phyloP scores from a whole-genome alignment of 495 filamentous ascomycete species.

The Neurospora pannonica region DNA sequence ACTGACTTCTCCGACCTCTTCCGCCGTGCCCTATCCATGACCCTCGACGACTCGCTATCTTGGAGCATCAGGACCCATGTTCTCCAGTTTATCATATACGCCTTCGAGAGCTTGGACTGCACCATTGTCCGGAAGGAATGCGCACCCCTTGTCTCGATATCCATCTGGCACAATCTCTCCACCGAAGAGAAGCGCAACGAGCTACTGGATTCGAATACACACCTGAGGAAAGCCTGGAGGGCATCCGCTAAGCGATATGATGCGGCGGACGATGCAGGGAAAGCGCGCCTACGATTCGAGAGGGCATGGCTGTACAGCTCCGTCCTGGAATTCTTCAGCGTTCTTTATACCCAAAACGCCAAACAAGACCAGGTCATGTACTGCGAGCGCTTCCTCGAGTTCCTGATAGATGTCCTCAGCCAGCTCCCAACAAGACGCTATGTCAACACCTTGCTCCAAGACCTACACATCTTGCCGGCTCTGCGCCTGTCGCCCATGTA shows the following conservation, averaged over 20 bases:
- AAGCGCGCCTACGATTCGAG: constrained; percentile 80
- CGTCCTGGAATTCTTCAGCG: constrained; percentile 69
- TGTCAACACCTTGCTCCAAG: constrained; percentile 83
- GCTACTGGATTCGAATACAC: constrained; percentile 56
- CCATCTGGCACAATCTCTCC: constrained; percentile 88
- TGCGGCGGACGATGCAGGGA: constrained; percentile 66
- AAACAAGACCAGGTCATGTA: constrained; percentile 59
- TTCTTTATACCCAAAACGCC: constrained; percentile 50
- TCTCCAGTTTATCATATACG: constrained; percentile 75
- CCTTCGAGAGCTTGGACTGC: constrained; percentile 92
- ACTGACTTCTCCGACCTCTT: constrained; percentile 85
- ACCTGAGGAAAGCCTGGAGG: constrained; percentile 83
- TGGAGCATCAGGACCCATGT: constrained; percentile 65
- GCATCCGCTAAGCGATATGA: constrained; percentile 80
- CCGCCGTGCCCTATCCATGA: constrained; percentile 82
- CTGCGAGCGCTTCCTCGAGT: constrained; percentile 87
- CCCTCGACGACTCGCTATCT: constrained; percentile 66
- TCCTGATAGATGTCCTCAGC: constrained; percentile 82
- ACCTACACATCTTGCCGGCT: constrained; percentile 79
- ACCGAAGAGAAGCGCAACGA: constrained; percentile 56
- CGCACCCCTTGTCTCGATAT: constrained; percentile 87
- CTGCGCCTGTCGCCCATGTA: constrained; percentile 73
- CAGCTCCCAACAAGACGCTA: constrained; percentile 92
- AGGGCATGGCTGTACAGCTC: constrained; percentile 88
- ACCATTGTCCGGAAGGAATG: constrained; percentile 87